Evolutionary conservation across 768 basidiomycete species (phyloP).

Genomic region (Kwoniella sp.): DNA sequence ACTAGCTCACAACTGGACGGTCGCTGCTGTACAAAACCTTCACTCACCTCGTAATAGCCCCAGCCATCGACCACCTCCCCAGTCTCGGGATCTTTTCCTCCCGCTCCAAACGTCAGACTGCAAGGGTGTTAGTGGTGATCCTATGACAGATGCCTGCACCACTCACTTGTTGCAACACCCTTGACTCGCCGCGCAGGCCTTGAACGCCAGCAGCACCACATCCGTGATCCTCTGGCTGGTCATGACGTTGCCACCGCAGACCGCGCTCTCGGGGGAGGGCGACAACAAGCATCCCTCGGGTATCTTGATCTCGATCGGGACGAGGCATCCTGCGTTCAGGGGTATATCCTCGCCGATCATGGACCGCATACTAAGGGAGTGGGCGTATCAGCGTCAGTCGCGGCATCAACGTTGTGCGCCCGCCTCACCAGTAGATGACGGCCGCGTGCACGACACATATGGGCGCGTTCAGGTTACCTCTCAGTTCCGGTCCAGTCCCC

Average conservation of each 20-base stretch:
- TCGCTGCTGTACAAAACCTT: too few species aligned
- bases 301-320: conserved; percentile 61
- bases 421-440: conserved; percentile 40
- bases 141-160: neutral
- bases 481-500: conserved; percentile 42
- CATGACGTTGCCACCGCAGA: conserved; percentile 52
- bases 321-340: conserved; percentile 38
- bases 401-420: too few species aligned
- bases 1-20: neutral
- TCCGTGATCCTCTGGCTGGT: conserved; percentile 76
- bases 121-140: conserved; percentile 30
- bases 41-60: conserved; percentile 68
- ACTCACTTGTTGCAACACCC: conserved; percentile 73
- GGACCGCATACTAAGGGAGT: conserved; percentile 12
- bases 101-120: conserved; percentile 83
- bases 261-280: conserved; percentile 80
- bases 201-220: conserved; percentile 86
- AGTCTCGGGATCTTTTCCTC: conserved; percentile 61
- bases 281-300: conserved; percentile 71
- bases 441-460: conserved; percentile 36
- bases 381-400: neutral
- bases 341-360: conserved; percentile 41
- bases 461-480: conserved; percentile 41
- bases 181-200: conserved; percentile 86
- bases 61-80: conserved; percentile 43